Evolutionary conservation across 768 basidiomycete species (phyloP).

Genomic region (Lactifluus echinatus): DNA sequence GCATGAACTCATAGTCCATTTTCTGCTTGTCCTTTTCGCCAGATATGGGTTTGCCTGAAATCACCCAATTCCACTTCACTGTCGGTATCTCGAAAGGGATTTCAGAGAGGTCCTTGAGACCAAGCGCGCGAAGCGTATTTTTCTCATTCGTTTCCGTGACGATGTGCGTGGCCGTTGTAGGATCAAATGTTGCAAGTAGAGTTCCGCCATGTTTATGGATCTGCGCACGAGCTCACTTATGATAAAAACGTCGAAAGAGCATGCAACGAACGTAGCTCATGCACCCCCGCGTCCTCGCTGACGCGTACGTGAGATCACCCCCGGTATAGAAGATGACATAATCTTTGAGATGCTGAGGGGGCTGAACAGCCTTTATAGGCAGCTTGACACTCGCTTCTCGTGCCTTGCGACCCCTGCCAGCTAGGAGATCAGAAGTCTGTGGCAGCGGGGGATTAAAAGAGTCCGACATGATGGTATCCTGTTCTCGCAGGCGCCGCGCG

Average conservation of each 20-base stretch:
- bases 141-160: conserved; percentile 37
- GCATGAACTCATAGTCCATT: conserved; percentile 19
- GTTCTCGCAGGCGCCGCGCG: conserved; percentile 7
- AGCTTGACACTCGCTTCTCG: neutral
- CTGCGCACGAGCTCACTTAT: conserved; percentile 29
- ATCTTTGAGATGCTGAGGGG: conserved; percentile 5
- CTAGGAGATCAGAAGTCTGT: neutral
- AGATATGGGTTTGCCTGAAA: conserved; percentile 5
- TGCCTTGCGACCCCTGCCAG: conserved; percentile 2
- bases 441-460: neutral
- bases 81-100: conserved; percentile 36
- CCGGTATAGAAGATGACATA: conserved; percentile 16
- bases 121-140: conserved; percentile 34
- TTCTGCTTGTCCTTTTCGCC: conserved; percentile 7
- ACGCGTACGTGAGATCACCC: conserved; percentile 17
- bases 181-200: conserved; percentile 50
- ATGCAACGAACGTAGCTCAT: conserved; percentile 14
- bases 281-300: conserved; percentile 15
- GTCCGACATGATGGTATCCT: neutral
- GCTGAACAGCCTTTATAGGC: neutral
- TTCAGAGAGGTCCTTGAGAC: conserved; percentile 41
- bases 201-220: conserved; percentile 56
- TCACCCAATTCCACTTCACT: conserved; percentile 17
- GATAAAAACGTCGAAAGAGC: neutral
- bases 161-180: conserved; percentile 53